A percentile compares a stretch with the other conserved stretches of the same genome.
Evolutionary conservation across 495 filamentous ascomycete genomes (phyloP).

Genomic region (Clohesyomyces aquaticus): DNA sequence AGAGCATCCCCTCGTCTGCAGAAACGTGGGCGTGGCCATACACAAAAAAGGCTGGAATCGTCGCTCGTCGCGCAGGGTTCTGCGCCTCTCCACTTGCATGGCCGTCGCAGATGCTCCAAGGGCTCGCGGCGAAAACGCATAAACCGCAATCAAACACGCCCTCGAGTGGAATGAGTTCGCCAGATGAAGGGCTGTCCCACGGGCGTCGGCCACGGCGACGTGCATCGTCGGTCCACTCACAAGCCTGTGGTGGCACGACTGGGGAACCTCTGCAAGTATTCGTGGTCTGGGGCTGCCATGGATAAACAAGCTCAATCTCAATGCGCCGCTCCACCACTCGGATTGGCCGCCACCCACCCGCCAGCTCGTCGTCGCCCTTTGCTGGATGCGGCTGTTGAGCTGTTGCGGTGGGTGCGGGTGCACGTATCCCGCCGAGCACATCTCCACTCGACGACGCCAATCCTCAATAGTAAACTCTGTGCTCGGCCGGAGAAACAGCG

Average conservation of each 20-base stretch:
- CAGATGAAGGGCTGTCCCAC: background rate
- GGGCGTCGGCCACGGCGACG: background rate
- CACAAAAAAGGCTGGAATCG: no score
- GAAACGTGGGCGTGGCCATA: no score
- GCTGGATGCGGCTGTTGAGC: background rate
- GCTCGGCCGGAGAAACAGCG: conserved; percentile 2
- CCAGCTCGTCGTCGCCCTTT: background rate
- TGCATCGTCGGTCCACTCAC: background rate
- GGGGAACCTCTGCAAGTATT: background rate
- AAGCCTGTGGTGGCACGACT: background rate
- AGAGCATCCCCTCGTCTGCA: no score
- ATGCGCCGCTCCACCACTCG: conserved; percentile 11
- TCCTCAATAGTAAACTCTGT: no score
- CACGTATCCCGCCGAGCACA: no score
- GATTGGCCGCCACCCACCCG: background rate
- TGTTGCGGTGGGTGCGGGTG: no score
- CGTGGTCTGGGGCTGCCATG: background rate
- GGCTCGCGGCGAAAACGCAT: conserved; percentile 10
- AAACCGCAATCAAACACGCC: conserved; percentile 23
- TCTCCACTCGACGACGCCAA: conserved; percentile 12
- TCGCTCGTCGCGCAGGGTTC: no score
- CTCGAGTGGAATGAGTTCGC: background rate
- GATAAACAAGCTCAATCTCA: conserved; percentile 34
- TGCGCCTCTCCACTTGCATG: no score
- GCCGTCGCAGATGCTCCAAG: no score